A percentile compares a stretch with the other conserved stretches of the same genome.
These are phyloP conservation scores for Starmerella asiatica DNA, from an alignment of 805 yeast species.

Conservation along the genomic window DNA sequence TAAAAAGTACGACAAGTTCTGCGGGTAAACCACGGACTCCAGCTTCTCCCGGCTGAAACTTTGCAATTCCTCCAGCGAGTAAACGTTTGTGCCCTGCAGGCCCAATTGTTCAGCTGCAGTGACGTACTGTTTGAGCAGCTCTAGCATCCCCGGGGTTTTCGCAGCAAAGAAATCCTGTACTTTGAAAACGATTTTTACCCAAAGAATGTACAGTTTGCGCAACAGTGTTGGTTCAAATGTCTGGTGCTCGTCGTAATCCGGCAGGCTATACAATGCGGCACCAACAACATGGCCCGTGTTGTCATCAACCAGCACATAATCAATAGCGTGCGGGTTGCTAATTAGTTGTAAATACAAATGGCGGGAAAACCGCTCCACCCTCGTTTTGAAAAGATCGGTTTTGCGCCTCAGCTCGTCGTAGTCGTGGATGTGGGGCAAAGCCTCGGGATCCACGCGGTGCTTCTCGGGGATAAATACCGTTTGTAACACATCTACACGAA, in stretches of 20 bases:
- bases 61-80: neutral
- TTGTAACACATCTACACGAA: neutral
- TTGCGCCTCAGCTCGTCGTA: neutral
- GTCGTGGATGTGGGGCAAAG: neutral
- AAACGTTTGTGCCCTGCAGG: neutral
- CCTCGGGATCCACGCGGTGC: neutral
- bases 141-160: neutral
- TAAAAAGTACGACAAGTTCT: slow-evolving; percentile 1
- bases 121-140: neutral
- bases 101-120: neutral
- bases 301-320: neutral
- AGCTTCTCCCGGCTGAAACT: neutral
- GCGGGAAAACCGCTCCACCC: neutral
- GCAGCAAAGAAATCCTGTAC: neutral
- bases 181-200: neutral
- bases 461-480: neutral
- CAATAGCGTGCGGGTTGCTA: neutral
- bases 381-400: neutral
- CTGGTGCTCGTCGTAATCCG: neutral
- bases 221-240: neutral
- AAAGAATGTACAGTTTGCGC: neutral
- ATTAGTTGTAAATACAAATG: neutral
- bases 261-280: neutral
- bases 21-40: slow-evolving; percentile 2
- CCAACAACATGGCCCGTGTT: neutral